These are phyloP conservation scores for Botrytis porri DNA, from an alignment of 2,329 filamentous ascomycete genomes.

Conservation along the genomic window DNA sequence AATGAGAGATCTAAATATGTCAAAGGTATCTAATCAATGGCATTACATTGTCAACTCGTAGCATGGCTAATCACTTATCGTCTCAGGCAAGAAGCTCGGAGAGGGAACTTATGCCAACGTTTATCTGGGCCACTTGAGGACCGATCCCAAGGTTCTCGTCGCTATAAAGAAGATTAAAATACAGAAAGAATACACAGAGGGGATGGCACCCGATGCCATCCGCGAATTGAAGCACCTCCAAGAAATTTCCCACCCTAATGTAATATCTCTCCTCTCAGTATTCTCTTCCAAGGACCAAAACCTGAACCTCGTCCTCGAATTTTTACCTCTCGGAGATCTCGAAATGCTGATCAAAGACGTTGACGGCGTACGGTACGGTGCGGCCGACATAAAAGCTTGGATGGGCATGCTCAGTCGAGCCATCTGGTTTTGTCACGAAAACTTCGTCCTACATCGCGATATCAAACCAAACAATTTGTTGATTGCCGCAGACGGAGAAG, in stretches of 20 bases:
- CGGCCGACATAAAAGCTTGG: conserved; percentile 94
- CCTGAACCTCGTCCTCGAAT: conserved; percentile 92
- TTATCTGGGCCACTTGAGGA: conserved; percentile 78
- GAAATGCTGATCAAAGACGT: conserved; percentile 91
- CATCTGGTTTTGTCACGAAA: conserved; percentile 95
- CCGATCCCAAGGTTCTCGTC: conserved; percentile 69
- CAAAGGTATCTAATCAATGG: conserved; percentile 56
- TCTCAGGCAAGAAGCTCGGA: conserved; percentile 78
- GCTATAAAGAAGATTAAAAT: conserved; percentile 94
- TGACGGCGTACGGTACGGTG: conserved; percentile 73
- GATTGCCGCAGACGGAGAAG: conserved; percentile 85
- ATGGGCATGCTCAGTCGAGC: conserved; percentile 95
- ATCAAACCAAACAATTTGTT: conserved; percentile 99
- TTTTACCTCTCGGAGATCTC: conserved; percentile 87
- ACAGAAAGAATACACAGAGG: conserved; percentile 81
- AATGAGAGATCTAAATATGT: conserved; percentile 85
- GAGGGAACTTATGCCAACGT: conserved; percentile 97
- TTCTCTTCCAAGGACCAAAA: conserved; percentile 97
- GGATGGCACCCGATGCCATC: conserved; percentile 89
- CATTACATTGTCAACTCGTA: conserved; percentile 12
- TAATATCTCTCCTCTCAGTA: conserved; percentile 87
- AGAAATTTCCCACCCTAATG: conserved; percentile 91
- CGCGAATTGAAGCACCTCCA: conserved; percentile 95
- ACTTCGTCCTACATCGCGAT: conserved; percentile 90
- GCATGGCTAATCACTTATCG: conserved; percentile 8